Conservation (phyloP, 352 stramenopile species). For the Pythium diclinum region DNA sequence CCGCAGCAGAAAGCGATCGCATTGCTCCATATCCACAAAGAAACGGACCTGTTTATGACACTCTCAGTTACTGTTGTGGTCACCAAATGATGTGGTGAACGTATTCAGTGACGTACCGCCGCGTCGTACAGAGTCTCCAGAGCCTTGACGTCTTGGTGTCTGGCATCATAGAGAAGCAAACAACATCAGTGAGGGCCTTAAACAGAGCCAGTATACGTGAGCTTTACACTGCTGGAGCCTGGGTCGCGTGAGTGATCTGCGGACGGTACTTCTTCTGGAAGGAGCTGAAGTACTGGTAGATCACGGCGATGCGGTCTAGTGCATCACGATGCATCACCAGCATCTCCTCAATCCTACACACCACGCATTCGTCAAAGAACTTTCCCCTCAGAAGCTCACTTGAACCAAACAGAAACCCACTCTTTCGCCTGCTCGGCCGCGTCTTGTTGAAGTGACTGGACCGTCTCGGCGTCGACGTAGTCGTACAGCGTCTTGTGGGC, state of each 20-base stretch:
- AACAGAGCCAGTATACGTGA: background rate
- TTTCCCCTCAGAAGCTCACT: no score
- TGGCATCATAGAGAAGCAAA: background rate
- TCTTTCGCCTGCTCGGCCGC: conserved; percentile 67
- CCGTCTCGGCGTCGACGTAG: conserved; percentile 80
- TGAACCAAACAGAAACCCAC: conserved; percentile 25
- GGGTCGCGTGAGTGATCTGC: conserved; percentile 34
- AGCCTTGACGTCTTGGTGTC: conserved; percentile 32
- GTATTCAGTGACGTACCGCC: no score
- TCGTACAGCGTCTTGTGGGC: conserved; percentile 76
- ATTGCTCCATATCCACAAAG: conserved; percentile 89
- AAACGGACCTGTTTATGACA: conserved; percentile 55
- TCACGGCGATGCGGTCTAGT: conserved; percentile 51
- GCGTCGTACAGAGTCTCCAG: conserved; percentile 44
- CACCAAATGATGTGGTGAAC: no score
- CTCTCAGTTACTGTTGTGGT: background rate
- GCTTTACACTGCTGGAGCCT: conserved; percentile 25
- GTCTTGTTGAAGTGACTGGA: conserved; percentile 75
- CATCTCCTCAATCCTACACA: conserved; percentile 63
- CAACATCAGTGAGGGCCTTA: background rate
- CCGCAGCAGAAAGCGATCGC: conserved; percentile 66
- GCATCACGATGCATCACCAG: conserved; percentile 56
- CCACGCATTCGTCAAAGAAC: background rate
- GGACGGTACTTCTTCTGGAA: conserved; percentile 43
- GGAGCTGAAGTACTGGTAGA: conserved; percentile 63